phyloP scores from a whole-genome alignment of 306 rosid species.

The Corylus americana region DNA sequence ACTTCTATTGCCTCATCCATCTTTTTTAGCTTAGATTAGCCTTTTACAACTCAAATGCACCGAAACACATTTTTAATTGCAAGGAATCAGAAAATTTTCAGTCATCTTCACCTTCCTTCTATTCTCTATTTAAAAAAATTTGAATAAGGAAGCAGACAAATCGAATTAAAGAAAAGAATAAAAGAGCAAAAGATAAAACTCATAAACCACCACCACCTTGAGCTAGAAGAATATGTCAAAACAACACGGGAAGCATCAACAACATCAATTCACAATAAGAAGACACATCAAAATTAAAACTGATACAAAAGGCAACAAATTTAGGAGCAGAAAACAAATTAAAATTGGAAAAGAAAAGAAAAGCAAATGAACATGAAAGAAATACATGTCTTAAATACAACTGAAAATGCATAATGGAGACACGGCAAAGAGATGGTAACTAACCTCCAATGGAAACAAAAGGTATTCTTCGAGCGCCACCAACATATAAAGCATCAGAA shows the following conservation, averaged over 20 bases:
- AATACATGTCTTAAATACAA: conserved; percentile 4
- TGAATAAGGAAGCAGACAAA: neutral
- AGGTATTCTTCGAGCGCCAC: conserved; percentile 83
- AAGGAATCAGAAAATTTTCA: neutral
- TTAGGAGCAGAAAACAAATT: neutral
- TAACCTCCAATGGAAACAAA: conserved; percentile 80
- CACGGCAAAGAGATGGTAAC: conserved; percentile 6
- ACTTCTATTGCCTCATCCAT: neutral
- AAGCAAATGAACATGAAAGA: neutral
- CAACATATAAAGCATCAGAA: conserved; percentile 71
- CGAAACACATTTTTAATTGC: neutral
- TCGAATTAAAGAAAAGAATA: conserved; percentile 8
- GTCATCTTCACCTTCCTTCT: neutral
- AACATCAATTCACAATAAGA: neutral
- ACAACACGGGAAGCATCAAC: neutral
- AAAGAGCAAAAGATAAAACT: neutral
- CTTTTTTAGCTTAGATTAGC: neutral
- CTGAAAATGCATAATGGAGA: neutral
- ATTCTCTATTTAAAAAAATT: neutral
- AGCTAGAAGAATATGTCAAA: neutral
- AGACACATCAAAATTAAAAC: neutral
- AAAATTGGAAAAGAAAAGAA: neutral
- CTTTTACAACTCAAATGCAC: neutral
- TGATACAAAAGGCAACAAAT: neutral
- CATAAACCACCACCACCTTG: neutral